Evolutionary conservation across 331 rosid species (phyloP).

Genomic region (Acacia concinna): DNA sequence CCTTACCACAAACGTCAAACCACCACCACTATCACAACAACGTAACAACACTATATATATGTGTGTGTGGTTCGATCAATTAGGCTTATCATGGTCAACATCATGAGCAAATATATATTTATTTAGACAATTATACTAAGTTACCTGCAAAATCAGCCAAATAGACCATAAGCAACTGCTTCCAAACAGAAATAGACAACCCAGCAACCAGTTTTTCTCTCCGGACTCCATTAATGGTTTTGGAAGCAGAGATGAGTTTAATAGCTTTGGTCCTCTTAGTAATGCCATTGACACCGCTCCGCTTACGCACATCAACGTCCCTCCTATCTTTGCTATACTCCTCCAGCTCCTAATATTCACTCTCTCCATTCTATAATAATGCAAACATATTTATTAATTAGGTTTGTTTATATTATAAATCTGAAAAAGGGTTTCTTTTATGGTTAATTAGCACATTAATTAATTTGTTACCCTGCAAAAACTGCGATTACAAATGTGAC

Average conservation of each 20-base stretch:
- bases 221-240: constrained; percentile 1
- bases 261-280: constrained; percentile 54
- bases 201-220: constrained; percentile 46
- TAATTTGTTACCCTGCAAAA: constrained; percentile 44
- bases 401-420: not conserved
- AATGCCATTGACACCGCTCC: constrained; percentile 63
- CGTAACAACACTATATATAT: too few species aligned
- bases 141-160: constrained; percentile 70
- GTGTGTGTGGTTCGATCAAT: too few species aligned
- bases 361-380: constrained; percentile 51
- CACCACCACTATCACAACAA: too few species aligned
- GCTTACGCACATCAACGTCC: constrained; percentile 51
- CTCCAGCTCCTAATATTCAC: constrained; percentile 42
- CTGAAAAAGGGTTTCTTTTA: not conserved
- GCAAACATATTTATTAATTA: not conserved
- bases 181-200: constrained; percentile 51
- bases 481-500: constrained; percentile 57
- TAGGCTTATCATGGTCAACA: too few species aligned
- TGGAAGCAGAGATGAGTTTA: constrained; percentile 23
- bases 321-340: constrained; percentile 52
- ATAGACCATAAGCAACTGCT: constrained; percentile 39
- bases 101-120: too few species aligned
- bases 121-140: too few species aligned
- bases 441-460: not conserved
- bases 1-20: constrained; percentile 35